Percentiles rank a stretch among this genome's conserved stretches.
These are phyloP conservation scores for Sphaerulina vaccinii DNA, from an alignment of 2,329 filamentous ascomycete species.

Conservation along the genomic window DNA sequence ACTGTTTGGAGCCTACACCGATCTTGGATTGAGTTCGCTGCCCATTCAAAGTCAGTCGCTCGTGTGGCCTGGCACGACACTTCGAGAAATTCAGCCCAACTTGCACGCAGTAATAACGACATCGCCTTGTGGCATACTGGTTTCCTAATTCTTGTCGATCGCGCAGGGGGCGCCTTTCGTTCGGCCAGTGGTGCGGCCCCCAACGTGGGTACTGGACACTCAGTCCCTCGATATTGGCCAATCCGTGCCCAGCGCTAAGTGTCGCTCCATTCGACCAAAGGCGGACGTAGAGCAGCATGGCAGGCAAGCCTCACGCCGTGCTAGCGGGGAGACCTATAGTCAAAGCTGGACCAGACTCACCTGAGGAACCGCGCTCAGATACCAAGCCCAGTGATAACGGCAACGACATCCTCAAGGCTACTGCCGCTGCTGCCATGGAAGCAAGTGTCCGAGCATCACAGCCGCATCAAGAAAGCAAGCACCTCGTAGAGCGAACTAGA, in stretches of 20 bases:
- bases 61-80: neutral
- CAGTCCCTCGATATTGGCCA: neutral
- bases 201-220: too few relatives aligned
- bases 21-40: neutral
- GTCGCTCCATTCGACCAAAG: neutral
- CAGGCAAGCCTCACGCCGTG: conserved; percentile 1
- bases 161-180: neutral
- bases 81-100: neutral
- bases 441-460: conserved; percentile 11
- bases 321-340: conserved; percentile 4
- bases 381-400: neutral
- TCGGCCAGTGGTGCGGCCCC: too few relatives aligned
- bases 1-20: neutral
- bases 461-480: conserved; percentile 10
- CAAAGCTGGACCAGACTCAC: conserved; percentile 8
- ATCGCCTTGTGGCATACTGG: neutral
- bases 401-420: conserved; percentile 16
- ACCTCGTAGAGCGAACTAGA: conserved; percentile 15
- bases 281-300: conserved; percentile 3
- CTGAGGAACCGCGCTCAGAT: neutral
- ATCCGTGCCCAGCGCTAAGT: neutral
- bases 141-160: neutral
- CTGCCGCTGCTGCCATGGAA: conserved; percentile 22
- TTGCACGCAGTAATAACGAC: neutral
- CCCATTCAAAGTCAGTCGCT: neutral